Conservation (phyloP, 768 basidiomycete species). For the Pisolithus orientalis region DNA sequence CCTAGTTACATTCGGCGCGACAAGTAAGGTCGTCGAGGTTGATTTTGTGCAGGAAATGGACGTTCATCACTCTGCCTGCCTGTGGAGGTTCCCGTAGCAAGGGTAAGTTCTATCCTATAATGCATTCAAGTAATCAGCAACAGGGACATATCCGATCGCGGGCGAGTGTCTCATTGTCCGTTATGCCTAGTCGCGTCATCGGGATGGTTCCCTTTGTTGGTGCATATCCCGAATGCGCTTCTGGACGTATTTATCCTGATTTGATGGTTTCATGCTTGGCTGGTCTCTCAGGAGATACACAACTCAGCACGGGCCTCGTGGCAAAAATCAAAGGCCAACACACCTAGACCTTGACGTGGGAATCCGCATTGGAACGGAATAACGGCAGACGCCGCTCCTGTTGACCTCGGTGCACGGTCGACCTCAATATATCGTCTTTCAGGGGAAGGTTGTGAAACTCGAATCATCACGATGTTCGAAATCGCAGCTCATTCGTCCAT, state of each 20-base stretch:
- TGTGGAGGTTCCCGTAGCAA: too few relatives aligned
- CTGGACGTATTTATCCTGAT: slow-evolving; percentile 83
- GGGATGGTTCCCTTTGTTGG: neutral
- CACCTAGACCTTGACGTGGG: slow-evolving; percentile 76
- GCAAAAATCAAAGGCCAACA: slow-evolving; percentile 5
- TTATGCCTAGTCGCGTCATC: neutral
- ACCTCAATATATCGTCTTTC: slow-evolving; percentile 83
- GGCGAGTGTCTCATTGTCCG: too few relatives aligned
- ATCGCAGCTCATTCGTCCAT: too few relatives aligned
- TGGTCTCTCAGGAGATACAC: slow-evolving; percentile 45
- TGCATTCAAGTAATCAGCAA: too few relatives aligned
- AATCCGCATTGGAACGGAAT: slow-evolving; percentile 83
- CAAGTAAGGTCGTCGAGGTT: too few relatives aligned
- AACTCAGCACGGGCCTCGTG: slow-evolving; percentile 34
- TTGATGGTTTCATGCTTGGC: slow-evolving; percentile 64
- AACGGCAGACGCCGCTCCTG: slow-evolving; percentile 59
- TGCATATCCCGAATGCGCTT: slow-evolving; percentile 53
- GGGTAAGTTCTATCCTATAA: too few relatives aligned
- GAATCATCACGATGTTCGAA: too few relatives aligned
- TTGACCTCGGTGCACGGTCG: slow-evolving; percentile 82
- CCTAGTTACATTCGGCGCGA: too few relatives aligned
- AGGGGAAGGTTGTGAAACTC: too few relatives aligned
- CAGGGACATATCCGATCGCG: too few relatives aligned
- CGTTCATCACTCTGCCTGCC: too few relatives aligned
- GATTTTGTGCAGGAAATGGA: too few relatives aligned